Percentiles rank a stretch among this genome's conserved stretches.
These are phyloP conservation scores for Coleophoma eucalyptorum DNA, from an alignment of 2,329 filamentous ascomycete species.

Conservation along the genomic window DNA sequence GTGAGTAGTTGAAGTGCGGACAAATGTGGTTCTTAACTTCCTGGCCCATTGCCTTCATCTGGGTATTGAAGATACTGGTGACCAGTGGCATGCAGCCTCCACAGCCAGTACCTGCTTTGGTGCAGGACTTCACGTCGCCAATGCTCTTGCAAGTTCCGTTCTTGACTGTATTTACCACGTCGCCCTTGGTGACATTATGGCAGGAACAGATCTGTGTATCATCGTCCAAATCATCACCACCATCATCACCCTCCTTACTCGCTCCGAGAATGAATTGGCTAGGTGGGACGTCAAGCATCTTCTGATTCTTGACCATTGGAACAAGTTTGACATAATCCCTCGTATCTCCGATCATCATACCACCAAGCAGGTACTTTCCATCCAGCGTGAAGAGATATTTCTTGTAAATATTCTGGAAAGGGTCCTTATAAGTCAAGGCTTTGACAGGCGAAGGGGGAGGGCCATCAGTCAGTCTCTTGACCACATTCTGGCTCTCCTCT, in stretches of 20 bases:
- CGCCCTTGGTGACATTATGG: constrained; percentile 87
- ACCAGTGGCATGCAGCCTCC: constrained; percentile 88
- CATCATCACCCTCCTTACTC: constrained; percentile 69
- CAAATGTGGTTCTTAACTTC: constrained; percentile 86
- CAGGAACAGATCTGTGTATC: constrained; percentile 90
- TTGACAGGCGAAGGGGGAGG: constrained; percentile 64
- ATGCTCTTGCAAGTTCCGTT: constrained; percentile 78
- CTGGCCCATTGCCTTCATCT: constrained; percentile 80
- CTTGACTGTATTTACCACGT: constrained; percentile 69
- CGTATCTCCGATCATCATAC: constrained; percentile 96
- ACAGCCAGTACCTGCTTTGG: constrained; percentile 87
- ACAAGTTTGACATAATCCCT: constrained; percentile 87
- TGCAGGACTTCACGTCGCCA: constrained; percentile 81
- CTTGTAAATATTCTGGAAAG: constrained; percentile 85
- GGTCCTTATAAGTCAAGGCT: constrained; percentile 82
- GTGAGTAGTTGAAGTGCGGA: constrained; percentile 77
- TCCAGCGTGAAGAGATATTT: constrained; percentile 90
- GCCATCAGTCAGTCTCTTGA: constrained; percentile 51
- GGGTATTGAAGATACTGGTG: constrained; percentile 84
- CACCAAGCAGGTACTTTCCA: constrained; percentile 86
- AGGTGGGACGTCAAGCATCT: constrained; percentile 72
- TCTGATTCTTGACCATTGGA: constrained; percentile 81
- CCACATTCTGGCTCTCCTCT: constrained; percentile 28
- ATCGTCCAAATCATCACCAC: constrained; percentile 72
- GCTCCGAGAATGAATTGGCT: constrained; percentile 81